Conservation (phyloP, 2,329 filamentous ascomycete genomes). For the Plenodomus tracheiphilus region DNA sequence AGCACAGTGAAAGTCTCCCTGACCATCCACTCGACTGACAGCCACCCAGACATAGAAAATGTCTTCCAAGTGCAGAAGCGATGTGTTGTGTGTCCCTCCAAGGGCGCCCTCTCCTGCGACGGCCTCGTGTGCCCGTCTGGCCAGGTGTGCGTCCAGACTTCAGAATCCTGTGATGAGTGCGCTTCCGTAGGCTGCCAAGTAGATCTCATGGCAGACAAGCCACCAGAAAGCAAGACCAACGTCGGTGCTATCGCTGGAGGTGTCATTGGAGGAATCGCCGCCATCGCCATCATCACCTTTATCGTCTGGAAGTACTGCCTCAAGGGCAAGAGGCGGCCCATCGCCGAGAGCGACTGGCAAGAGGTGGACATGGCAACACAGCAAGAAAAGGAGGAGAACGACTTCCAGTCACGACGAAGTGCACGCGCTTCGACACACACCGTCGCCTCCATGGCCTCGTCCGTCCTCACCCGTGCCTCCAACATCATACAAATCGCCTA, state of each 20-base stretch:
- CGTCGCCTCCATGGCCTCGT: conserved; percentile 91
- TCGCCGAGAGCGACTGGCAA: conserved; percentile 60
- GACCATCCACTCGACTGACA: conserved; percentile 12
- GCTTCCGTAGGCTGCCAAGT: conserved; percentile 59
- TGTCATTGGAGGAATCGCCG: conserved; percentile 80
- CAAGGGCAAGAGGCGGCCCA: conserved; percentile 72
- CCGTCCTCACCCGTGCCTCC: conserved; percentile 90
- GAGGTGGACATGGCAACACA: conserved; percentile 55
- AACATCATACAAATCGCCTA: conserved; percentile 99
- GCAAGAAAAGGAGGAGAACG: conserved; percentile 61
- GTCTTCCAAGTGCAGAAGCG: conserved; percentile 57
- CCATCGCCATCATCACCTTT: conserved; percentile 74
- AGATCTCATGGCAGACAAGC: conserved; percentile 38
- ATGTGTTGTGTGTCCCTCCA: conserved; percentile 60
- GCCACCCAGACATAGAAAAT: conserved; percentile 37
- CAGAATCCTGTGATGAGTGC: conserved; percentile 63
- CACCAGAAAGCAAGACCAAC: conserved; percentile 56
- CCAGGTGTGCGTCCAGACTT: conserved; percentile 63
- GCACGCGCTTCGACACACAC: conserved; percentile 79
- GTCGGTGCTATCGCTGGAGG: conserved; percentile 88
- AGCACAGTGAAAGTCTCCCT: neutral
- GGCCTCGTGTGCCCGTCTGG: conserved; percentile 53
- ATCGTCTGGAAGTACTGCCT: conserved; percentile 87
- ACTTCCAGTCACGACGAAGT: conserved; percentile 58
- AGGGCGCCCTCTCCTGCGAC: conserved; percentile 58